Evolutionary conservation across 2,329 filamentous ascomycete species (phyloP), one percentile per base, ranked within the genome.

Genomic region (Arachnomyces sp.): DNA sequence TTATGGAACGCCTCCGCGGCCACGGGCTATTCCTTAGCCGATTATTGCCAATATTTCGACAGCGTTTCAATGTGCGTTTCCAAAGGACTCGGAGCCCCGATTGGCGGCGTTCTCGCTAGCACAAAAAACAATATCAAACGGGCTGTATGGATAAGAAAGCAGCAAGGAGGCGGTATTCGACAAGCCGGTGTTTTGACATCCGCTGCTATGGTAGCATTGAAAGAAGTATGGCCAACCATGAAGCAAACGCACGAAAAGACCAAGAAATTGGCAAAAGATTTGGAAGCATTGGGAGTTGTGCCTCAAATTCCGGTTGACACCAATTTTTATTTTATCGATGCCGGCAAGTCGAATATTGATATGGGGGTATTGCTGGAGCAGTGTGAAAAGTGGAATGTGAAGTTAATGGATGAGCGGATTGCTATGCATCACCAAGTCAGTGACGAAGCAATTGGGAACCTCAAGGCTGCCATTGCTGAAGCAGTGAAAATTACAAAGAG

Each of bases 1-100:
- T 63, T 89, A 11, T 88, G 83, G 82, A 83, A 90, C 56, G 84
- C 82, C 11, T 79, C 82, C 0, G 80, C 74, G 2, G 73, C 82
- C 0, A 80, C 76, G 1, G 78, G 77, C 0, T 80, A 77, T 1
- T 69, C 68, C 1, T 61, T 89, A 14, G 63, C 71, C 3, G 81
- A 84, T 1, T 86, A 74, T 56, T 80, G 75, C 50, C 67, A 63
- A 1, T 70, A 74, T 45, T 84, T 86, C 53, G 82, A 89, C 54
- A 82, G 74, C 33, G 66, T 86, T 7, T 82, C 72, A 44, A 63
- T 89, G 28, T 87, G 82, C 56, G 84, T 89, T 52, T 80, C 75
- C 44, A 89, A 89, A 57, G 84, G 83, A 1, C 72, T 89, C 0
- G 84, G 84, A 3, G 84, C 84, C 0, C 84, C 84, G 0, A 77